Base-by-base conservation (phyloP, 441 rosid genomes). In the Adansonia rubrostipa region DNA sequence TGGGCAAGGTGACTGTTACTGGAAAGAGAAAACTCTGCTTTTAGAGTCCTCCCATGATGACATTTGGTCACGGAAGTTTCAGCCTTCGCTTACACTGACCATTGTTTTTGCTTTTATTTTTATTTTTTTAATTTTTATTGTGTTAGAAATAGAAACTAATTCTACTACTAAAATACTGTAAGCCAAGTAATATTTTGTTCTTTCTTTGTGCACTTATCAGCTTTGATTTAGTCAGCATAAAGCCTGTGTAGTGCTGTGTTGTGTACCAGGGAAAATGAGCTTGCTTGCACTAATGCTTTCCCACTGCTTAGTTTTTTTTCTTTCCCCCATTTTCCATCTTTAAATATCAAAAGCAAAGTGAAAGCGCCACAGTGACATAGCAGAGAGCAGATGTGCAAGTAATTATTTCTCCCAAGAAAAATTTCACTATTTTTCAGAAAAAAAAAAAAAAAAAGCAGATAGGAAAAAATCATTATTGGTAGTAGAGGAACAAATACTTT, bases 1-100 rank as follows among this genome's bases (percentile, higher is more conserved):
- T 66, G 84, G 78, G 48, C 80, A 57, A 42, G 40, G 24, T 68
- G 40, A 86, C 84, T 36, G 42, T 36, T 78, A 79, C 62, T 74
- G 86, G 81, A 76, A 81, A 36, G 83, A 74, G 82, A 69, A 87
- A 77, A 81, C 68, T 77, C 60, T 85, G 73, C 63, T 71, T 80
- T 54, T 22, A 61, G 65, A 19, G 24, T 15, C 36, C 6, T 1
- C 5, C 19, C 67, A 10, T 57, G 40, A 79, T 62, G 64, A 79
- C 57, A 44, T 56, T 75, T 75, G 76, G 62, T 74, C 76, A 63
- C 53, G 80, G 74, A 73, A 74, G 65, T 61, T 78, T 54, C 74
- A 78, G 57, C 13, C 67, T 51, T 11, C 69, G 19, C 57, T 14
- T 17, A n/a, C 77, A 20, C 28, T 20, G 42, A 54, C 28, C 10